These are phyloP conservation scores for Pseudocercospora fuligena DNA, from an alignment of 2,329 filamentous ascomycete species.

Conservation along the genomic window DNA sequence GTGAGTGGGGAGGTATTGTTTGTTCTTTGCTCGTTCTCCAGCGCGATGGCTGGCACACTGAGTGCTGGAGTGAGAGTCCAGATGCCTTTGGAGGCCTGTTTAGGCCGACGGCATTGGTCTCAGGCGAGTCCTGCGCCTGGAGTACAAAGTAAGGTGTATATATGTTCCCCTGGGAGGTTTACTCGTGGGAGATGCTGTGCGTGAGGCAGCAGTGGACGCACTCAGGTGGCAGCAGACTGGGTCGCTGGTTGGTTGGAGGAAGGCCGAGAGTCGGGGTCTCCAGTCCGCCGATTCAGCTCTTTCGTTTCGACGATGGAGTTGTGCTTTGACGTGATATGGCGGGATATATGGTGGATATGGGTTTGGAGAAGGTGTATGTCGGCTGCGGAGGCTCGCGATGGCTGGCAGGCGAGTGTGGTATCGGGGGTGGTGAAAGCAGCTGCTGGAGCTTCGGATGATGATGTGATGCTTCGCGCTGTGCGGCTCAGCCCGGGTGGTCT, in stretches of 20 bases:
- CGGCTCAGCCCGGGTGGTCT: background rate
- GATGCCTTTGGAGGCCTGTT: slow-evolving; percentile 28
- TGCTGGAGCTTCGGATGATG: slow-evolving; percentile 1
- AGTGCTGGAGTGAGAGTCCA: slow-evolving; percentile 23
- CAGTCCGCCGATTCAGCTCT: background rate
- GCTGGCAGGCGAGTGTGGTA: background rate
- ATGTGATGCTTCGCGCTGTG: background rate
- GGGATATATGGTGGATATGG: background rate
- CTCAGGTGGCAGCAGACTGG: background rate
- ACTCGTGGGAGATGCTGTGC: background rate
- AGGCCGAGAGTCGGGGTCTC: background rate
- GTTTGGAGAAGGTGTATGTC: background rate
- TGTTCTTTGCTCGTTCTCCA: slow-evolving; percentile 36
- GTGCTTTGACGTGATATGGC: background rate
- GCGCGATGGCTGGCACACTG: slow-evolving; percentile 34
- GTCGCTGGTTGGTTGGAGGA: background rate
- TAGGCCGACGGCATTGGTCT: slow-evolving; percentile 30
- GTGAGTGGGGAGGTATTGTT: slow-evolving; percentile 36
- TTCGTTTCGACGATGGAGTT: background rate
- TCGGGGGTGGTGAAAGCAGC: background rate
- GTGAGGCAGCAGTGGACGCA: background rate
- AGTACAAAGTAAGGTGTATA: background rate
- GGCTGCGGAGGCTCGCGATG: background rate
- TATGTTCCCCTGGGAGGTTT: background rate
- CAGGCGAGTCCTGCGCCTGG: slow-evolving; percentile 11